A percentile compares a stretch with the other conserved stretches of the same genome.
These are phyloP conservation scores for Trichoderma harzianum DNA, from an alignment of 2,329 filamentous ascomycete genomes.

Conservation along the genomic window DNA sequence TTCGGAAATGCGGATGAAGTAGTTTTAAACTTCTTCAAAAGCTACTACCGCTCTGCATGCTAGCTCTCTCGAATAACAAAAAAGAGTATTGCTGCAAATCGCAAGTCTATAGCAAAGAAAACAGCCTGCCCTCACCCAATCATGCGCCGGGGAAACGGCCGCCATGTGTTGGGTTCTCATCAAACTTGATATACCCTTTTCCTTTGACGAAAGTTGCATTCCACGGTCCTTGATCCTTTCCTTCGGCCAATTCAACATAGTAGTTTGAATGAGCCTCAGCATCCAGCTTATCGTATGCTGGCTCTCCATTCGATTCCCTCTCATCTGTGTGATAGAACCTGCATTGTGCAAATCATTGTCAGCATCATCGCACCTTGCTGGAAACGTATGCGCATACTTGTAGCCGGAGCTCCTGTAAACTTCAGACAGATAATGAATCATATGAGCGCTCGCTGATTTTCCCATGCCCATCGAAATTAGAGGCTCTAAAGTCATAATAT, in stretches of 20 bases:
- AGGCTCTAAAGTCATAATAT: neutral
- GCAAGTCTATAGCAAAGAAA: neutral
- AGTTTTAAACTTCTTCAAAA: neutral
- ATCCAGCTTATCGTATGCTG: neutral
- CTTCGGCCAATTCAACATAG: neutral
- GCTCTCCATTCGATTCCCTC: neutral
- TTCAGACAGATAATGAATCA: conserved; percentile 8
- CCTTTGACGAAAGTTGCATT: neutral
- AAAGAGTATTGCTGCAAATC: neutral
- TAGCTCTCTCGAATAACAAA: neutral
- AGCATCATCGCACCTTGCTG: neutral
- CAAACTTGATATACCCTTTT: conserved; percentile 3
- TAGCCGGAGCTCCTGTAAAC: neutral
- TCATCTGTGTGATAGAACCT: conserved; percentile 5
- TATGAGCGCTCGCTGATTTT: neutral
- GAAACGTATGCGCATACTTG: neutral
- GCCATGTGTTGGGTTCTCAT: neutral
- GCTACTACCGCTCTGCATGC: neutral
- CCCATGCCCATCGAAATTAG: conserved; percentile 1
- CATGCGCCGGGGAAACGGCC: neutral
- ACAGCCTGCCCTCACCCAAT: neutral
- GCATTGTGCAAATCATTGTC: neutral
- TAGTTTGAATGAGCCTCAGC: neutral
- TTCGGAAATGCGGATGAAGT: neutral
- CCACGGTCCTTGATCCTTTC: neutral